These are phyloP conservation scores for Planoprotostelium fungivorum DNA, from an alignment of 78 protist species.

Conservation along the genomic window DNA sequence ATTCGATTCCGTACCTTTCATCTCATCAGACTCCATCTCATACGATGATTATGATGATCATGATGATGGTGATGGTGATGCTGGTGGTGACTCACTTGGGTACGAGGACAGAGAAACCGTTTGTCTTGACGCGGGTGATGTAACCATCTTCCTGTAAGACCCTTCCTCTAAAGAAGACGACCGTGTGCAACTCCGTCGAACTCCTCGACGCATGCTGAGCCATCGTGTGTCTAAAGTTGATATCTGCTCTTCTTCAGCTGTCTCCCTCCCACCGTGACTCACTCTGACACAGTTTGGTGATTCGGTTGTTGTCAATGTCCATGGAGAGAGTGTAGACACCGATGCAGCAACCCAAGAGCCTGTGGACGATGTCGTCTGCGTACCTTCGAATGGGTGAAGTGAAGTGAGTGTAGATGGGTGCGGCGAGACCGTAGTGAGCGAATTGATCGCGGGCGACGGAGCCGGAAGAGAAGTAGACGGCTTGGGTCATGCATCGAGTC, in stretches of 20 bases:
- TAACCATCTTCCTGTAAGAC: slow-evolving; percentile 69
- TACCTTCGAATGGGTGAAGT: slow-evolving; percentile 97
- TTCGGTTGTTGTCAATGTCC: slow-evolving; percentile 42
- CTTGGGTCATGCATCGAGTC: slow-evolving; percentile 88
- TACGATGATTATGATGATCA: not conserved
- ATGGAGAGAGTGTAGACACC: slow-evolving; percentile 40
- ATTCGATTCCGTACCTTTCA: not conserved
- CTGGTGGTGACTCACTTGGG: slow-evolving; percentile 36
- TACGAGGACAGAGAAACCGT: slow-evolving; percentile 70
- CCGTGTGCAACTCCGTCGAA: slow-evolving; percentile 70
- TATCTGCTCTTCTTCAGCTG: slow-evolving; percentile 14
- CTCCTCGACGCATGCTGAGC: slow-evolving; percentile 85
- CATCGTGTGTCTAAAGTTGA: slow-evolving; percentile 56
- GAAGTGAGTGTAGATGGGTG: slow-evolving; percentile 95
- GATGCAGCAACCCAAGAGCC: slow-evolving; percentile 70
- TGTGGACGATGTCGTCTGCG: slow-evolving; percentile 90
- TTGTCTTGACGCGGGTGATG: slow-evolving; percentile 61
- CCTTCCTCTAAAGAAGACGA: slow-evolving; percentile 65
- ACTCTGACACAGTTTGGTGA: slow-evolving; percentile 15
- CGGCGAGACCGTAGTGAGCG: slow-evolving; percentile 65
- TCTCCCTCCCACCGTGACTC: slow-evolving; percentile 19
- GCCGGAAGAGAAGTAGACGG: slow-evolving; percentile 80
- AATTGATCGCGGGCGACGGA: slow-evolving; percentile 36
- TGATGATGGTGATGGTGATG: too few relatives aligned
- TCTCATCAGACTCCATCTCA: not conserved